These are phyloP conservation scores for Dictyophora rubrovolvata DNA, from an alignment of 768 basidiomycete species.

Conservation along the genomic window DNA sequence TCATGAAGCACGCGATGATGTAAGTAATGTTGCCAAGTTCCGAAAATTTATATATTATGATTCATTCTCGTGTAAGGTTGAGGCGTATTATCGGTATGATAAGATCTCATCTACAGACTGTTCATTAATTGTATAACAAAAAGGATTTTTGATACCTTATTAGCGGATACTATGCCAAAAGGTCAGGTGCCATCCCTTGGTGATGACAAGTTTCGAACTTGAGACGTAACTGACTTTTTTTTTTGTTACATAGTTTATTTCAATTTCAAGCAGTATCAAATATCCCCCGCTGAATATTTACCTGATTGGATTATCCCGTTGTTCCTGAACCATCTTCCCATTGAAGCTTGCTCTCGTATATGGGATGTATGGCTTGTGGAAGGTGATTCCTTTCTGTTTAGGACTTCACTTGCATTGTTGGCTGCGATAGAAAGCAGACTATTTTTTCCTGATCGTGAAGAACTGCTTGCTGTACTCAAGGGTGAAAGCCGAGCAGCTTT, in stretches of 20 bases:
- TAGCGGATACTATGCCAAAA: conserved; percentile 91
- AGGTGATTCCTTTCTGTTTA: conserved; percentile 84
- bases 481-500: conserved; percentile 77
- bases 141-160: conserved; percentile 85
- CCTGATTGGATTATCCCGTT: conserved; percentile 73
- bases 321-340: conserved; percentile 79
- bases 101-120: background rate
- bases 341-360: conserved; percentile 80
- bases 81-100: conserved; percentile 78
- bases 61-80: conserved; percentile 43
- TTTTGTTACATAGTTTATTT: conserved; percentile 60
- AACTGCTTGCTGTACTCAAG: conserved; percentile 72
- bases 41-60: background rate
- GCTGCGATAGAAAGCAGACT: conserved; percentile 76
- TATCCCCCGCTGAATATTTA: conserved; percentile 78
- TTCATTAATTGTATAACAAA: background rate
- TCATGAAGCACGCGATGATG: conserved; percentile 60
- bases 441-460: conserved; percentile 78
- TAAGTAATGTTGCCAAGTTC: conserved; percentile 29
- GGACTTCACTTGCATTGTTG: conserved; percentile 72
- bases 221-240: too few relatives aligned
- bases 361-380: conserved; percentile 86
- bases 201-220: background rate
- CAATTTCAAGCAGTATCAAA: conserved; percentile 90
- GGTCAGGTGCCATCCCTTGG: conserved; percentile 35